Percentiles rank a stretch among this genome's conserved stretches.
These are phyloP conservation scores for Myriosclerotinia curreyana DNA, from an alignment of 2,329 filamentous ascomycete genomes.

Conservation along the genomic window DNA sequence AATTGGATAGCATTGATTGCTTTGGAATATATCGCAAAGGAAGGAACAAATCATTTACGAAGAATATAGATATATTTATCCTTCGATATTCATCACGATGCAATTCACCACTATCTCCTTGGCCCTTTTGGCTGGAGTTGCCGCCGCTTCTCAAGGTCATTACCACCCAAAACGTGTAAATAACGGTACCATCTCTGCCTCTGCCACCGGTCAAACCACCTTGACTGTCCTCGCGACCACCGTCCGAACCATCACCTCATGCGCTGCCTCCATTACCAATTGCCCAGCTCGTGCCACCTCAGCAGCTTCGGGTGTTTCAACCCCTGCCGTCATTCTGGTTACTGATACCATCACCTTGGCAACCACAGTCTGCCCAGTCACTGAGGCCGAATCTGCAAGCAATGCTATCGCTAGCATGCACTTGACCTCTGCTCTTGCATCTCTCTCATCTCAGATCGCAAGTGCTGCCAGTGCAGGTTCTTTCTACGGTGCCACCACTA, in stretches of 20 bases:
- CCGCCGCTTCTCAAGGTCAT: conserved; percentile 32
- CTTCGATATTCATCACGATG: conserved; percentile 32
- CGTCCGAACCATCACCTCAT: conserved; percentile 42
- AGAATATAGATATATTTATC: conserved; percentile 20
- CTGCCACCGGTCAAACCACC: conserved; percentile 39
- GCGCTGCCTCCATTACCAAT: conserved; percentile 43
- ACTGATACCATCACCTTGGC: conserved; percentile 44
- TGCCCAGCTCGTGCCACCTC: conserved; percentile 39
- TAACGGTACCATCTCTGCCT: conserved; percentile 26
- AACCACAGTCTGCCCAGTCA: conserved; percentile 51
- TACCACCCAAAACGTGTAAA: conserved; percentile 34
- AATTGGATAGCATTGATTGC: conserved; percentile 33
- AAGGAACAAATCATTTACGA: conserved; percentile 22
- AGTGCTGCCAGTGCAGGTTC: conserved; percentile 17
- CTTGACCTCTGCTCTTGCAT: conserved; percentile 17
- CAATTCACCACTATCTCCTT: conserved; percentile 35
- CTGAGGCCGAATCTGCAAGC: conserved; percentile 43
- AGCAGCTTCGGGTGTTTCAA: conserved; percentile 43
- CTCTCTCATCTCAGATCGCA: conserved; percentile 22
- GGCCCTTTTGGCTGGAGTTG: conserved; percentile 40
- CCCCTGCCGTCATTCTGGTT: conserved; percentile 36
- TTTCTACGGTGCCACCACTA: conserved; percentile 6
- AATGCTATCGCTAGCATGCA: conserved; percentile 28
- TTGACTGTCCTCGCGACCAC: conserved; percentile 42
- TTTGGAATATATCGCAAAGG: conserved; percentile 26